Base-by-base conservation (phyloP, 1,139 yeast genomes). In the Blastobotrys proliferans region DNA sequence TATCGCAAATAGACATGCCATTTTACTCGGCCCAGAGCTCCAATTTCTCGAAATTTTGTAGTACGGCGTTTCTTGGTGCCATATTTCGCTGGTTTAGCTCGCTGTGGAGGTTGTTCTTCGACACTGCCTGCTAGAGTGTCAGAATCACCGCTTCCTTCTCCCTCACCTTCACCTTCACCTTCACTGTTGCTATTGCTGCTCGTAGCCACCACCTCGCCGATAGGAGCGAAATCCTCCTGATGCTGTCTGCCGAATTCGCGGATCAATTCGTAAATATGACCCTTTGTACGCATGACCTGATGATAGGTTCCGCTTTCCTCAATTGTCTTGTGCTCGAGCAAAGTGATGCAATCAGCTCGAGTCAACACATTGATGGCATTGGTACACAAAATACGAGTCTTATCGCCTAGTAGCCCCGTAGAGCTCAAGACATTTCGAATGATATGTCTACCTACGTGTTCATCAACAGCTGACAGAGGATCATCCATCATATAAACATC, bases 401-500 rank as follows among this genome's bases (percentile, higher is more conserved):
- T 86, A n/a, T 80, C 62, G 32, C 74, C 70, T 47, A 87, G 68
- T 39, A 87, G 62, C 34, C 95, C 95, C 20, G 13, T 11, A 13
- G 31, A 16, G 13, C 37, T 27, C 46, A 86, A 69, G 29, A 85
- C 94, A 53, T 83, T 79, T 51, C 81, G 79, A 51, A 82, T 77
- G 56, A 92, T 72, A 62, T 88, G 95, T 55, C 77, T 81, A 13
- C 95, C 94, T 54, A 90, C 96, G 64, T 92, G 95, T 57, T 90
- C 94, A 68, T 92, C 96, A 46, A 92, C 95, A 43, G 97, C 95
- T 59, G 95, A 84, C 46, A 92, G 74, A 16, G 90, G 85, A 58
- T 87, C 98, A 64, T 92, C 98, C 48, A 92, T 68, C 44, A 92
- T 70, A 61, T 87, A 90, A 28, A 90, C 80, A 62, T 92, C 97